Percentiles rank a stretch among this genome's conserved stretches.
These are phyloP conservation scores for Astraeus odoratus DNA, from an alignment of 768 basidiomycete species.

Conservation along the genomic window DNA sequence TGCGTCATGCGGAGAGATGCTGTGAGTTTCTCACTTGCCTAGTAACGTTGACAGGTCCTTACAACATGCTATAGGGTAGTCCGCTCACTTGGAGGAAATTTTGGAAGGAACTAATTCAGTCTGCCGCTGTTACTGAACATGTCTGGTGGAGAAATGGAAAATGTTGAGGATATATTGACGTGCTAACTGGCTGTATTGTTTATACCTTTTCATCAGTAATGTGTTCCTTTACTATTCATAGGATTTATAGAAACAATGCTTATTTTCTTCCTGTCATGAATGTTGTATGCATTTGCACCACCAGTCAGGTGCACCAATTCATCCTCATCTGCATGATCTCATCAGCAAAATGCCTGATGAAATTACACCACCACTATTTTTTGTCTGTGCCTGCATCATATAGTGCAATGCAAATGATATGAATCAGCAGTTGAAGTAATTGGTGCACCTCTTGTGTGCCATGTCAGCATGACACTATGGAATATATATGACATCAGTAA, in stretches of 20 bases:
- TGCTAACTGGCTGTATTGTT: no score
- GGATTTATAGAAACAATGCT: no score
- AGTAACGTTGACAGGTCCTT: not conserved
- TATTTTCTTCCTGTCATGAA: slow-evolving; percentile 12
- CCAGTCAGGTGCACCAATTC: no score
- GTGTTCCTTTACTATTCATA: no score
- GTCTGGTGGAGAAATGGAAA: slow-evolving; percentile 33
- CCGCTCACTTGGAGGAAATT: slow-evolving; percentile 74
- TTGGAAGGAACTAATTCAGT: slow-evolving; percentile 58
- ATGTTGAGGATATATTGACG: not conserved
- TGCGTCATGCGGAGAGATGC: slow-evolving; percentile 65
- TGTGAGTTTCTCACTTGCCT: slow-evolving; percentile 31
- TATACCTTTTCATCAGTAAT: no score
- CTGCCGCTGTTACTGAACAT: slow-evolving; percentile 47
- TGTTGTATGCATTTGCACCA: no score
- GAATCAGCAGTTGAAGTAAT: not conserved
- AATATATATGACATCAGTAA: not conserved
- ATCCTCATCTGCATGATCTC: no score
- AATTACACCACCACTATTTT: not conserved
- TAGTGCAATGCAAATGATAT: not conserved
- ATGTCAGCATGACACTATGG: no score
- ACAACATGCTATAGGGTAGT: slow-evolving; percentile 44
- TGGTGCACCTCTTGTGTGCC: not conserved
- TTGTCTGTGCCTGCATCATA: not conserved
- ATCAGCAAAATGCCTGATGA: no score